Evolutionary conservation across 2,329 filamentous ascomycete species (phyloP), one percentile per base, ranked within the genome.

Genomic region (Myriosclerotinia scirpicola): DNA sequence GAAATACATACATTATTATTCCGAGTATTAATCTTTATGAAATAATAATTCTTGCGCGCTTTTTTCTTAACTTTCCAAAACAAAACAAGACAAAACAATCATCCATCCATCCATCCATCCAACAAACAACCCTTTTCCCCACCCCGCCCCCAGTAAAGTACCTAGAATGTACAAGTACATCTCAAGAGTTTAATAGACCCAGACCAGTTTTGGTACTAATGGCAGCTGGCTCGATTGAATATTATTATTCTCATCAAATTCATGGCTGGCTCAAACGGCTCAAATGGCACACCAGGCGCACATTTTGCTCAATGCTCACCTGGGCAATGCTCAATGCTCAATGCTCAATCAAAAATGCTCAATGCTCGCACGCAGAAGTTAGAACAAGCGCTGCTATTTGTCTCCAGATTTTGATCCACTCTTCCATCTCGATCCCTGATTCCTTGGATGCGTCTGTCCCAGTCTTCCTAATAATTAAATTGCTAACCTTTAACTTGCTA

Each of bases 401-500:
- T 68, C 66, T 71, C 68, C 67, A 67, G 65, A 67, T 59, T 56
- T 54, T 69, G 68, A 50, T 71, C 70, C 71, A 70, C 70, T 68
- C 66, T 56, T 67, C 68, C 70, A 36, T 65, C 56, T 65, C 40
- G 53, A 65, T 65, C 63, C 69, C 68, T 69, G 70, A 74, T 74
- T 60, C 71, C 71, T 68, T 69, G 66, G 66, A 58, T 62, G 38
- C 55, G 64, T 48, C 55, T 26, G 67, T 68, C 48, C 66, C 48
- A 65, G 53, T 66, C 61, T 61, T 54, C 54, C 67, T 63, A 62
- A 52, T 40, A 60, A n/a, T 30, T 65, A 66, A 60, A n/a, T 30
- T 65, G 67, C 70, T 73, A 73, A 73, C 68, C 66, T 70, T 70
- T 70, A 69, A 69, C 67, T 64, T 64, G 42, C 60, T 69, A 42